Evolutionary conservation across 177 flowering plant genomes (phyloP), one percentile per base, ranked within the genome.

Genomic region (Vitis hybrid): DNA sequence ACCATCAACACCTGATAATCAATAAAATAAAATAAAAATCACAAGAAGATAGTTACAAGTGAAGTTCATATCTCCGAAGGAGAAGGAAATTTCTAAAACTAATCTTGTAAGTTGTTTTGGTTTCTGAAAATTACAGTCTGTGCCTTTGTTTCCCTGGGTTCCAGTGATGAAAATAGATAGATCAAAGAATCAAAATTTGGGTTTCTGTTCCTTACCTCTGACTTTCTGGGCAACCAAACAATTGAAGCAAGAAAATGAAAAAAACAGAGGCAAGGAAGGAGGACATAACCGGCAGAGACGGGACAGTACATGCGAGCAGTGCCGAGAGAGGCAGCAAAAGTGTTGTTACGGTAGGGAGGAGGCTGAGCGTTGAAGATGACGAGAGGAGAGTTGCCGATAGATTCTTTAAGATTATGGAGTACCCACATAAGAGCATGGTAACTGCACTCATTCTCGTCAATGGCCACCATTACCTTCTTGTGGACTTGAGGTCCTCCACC

Each of bases 401-500:
- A 56, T 9, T 81, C 84, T 19, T 65, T 60, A 50, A 81, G 82
- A 52, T 81, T 78, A 13, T 76, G 76, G 13, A 81, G 78, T 3
- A 62, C 77, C 84, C 84, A 81, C 18, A 71, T 69, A 48, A 81
- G 78, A 2, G 84, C 81, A 13, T 71, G 33, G 80, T 76, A 64
- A 45, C 84, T 81, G 52, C 50, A 26, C n/a, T 76, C 80, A 22
- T 74, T 78, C 66, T 76, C 84, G 53, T 81, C 84, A 14, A 81
- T 74, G 20, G 77, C 79, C 66, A 81, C 74, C 82, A 78, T 81
- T 68, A 81, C 76, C 52, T 70, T 76, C 82, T 66, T 77, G 48
- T 64, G 58, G 48, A 2, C 48, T 45, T 22, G 45, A 19, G 45
- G 20, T 58, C 31, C 71, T 20, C 11, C 57, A 20, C 11, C 13